These are phyloP conservation scores for Choricystis sp. DNA, from an alignment of 139 green algal genomes.

Conservation along the genomic window DNA sequence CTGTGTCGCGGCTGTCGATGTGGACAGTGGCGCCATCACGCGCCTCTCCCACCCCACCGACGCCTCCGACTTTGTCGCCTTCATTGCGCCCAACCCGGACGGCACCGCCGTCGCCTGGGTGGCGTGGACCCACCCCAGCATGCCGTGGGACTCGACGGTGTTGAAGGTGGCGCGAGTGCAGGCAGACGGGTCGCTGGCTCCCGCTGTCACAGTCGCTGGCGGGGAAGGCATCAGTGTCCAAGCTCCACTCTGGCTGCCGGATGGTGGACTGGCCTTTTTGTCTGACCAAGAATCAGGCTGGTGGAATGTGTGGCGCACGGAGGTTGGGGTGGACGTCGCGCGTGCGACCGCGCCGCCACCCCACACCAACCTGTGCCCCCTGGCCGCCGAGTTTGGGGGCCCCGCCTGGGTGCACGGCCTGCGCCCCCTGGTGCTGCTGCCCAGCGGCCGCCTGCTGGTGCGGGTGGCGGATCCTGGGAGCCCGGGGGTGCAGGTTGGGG, in stretches of 20 bases:
- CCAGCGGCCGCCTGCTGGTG: conserved; percentile 2
- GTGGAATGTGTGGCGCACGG: conserved; percentile 42
- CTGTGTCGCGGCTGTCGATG: conserved; percentile 32
- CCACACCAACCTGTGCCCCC: conserved; percentile 9
- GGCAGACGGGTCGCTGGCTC: conserved; percentile 11
- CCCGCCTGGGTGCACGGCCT: conserved; percentile 47
- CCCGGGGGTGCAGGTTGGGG: background rate
- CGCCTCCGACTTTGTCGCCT: conserved; percentile 42
- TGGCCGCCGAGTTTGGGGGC: conserved; percentile 34
- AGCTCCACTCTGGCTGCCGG: conserved; percentile 31
- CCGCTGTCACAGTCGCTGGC: conserved; percentile 17
- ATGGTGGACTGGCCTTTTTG: conserved; percentile 34
- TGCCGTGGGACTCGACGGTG: conserved; percentile 50
- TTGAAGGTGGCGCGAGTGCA: conserved; percentile 32
- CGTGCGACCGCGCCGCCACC: too few species aligned
- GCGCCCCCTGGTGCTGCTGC: background rate
- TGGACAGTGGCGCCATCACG: conserved; percentile 16
- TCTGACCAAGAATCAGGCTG: conserved; percentile 23
- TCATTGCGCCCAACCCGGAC: conserved; percentile 30
- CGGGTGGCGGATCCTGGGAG: background rate
- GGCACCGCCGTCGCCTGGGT: conserved; percentile 46
- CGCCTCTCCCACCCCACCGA: conserved; percentile 12
- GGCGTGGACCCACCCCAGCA: conserved; percentile 55
- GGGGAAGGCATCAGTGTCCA: conserved; percentile 14
- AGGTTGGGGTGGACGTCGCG: background rate